Evolutionary conservation across 1,284 basidiomycete genomes (phyloP).

Genomic region (Singerocomus rubriflavus): DNA sequence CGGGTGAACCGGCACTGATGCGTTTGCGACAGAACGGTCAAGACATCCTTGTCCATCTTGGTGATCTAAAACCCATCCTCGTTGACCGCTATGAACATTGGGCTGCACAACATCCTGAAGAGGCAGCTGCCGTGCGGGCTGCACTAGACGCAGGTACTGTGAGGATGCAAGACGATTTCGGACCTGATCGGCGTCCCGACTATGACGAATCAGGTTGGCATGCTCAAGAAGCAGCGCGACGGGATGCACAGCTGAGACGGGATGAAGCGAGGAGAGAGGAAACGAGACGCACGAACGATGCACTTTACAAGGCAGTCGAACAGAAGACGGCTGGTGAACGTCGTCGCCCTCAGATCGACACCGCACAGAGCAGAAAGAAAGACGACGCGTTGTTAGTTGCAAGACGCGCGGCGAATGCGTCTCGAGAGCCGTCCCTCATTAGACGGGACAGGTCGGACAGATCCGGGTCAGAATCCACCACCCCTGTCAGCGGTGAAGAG

Average conservation of each 20-base stretch:
- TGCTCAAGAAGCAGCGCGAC: constrained; percentile 37
- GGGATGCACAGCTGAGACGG: constrained; percentile 32
- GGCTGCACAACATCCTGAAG: constrained; percentile 37
- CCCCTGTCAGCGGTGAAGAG: constrained; percentile 29
- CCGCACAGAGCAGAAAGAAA: constrained; percentile 22
- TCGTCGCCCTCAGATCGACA: constrained; percentile 29
- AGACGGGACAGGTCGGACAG: constrained; percentile 27
- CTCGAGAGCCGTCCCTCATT: constrained; percentile 25
- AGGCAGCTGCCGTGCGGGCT: constrained; percentile 22
- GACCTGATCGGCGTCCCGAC: constrained; percentile 28
- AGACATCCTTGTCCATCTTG: constrained; percentile 55
- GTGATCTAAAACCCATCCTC: constrained; percentile 48
- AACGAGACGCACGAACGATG: constrained; percentile 14
- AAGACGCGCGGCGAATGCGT: constrained; percentile 27
- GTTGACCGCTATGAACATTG: constrained; percentile 53
- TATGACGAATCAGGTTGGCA: constrained; percentile 39
- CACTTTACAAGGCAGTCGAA: constrained; percentile 26
- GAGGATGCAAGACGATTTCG: constrained; percentile 25
- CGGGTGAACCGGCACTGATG: constrained; percentile 22
- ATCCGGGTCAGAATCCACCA: constrained; percentile 26
- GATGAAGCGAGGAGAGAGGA: constrained; percentile 28
- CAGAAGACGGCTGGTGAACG: constrained; percentile 14
- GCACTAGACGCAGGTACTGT: constrained; percentile 17
- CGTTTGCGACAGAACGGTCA: constrained; percentile 56
- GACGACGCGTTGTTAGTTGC: constrained; percentile 25